Evolutionary conservation across 805 yeast genomes (phyloP).

Genomic region (Pichia nanzhaoensis): DNA sequence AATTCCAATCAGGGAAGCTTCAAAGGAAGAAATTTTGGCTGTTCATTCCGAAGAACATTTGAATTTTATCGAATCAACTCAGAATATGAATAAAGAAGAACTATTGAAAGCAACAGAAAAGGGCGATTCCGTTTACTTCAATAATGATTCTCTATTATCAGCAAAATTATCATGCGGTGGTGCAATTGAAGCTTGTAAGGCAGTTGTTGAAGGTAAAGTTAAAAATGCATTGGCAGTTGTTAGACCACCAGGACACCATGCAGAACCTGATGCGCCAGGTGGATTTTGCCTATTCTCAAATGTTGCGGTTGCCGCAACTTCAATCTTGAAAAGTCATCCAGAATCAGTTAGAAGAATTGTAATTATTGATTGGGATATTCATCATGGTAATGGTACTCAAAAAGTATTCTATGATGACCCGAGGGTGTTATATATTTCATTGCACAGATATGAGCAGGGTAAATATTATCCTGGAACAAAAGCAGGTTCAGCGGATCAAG

Average conservation of each 20-base stretch:
- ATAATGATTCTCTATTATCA: conserved; percentile 79
- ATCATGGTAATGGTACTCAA: conserved; percentile 98
- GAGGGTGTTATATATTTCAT: conserved; percentile 80
- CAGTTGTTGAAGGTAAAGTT: conserved; percentile 88
- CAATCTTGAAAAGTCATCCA: conserved; percentile 74
- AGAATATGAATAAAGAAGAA: conserved; percentile 68
- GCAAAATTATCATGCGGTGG: conserved; percentile 96
- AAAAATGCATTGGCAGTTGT: conserved; percentile 91
- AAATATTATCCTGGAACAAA: conserved; percentile 90
- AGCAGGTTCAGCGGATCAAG: conserved; percentile 73
- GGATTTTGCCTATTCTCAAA: conserved; percentile 95
- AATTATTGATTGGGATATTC: conserved; percentile 96
- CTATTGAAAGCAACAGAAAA: conserved; percentile 76
- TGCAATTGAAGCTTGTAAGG: conserved; percentile 90
- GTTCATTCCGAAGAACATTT: conserved; percentile 84
- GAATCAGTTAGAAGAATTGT: conserved; percentile 80
- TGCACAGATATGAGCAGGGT: conserved; percentile 90
- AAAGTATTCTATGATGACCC: conserved; percentile 86
- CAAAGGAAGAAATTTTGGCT: conserved; percentile 72
- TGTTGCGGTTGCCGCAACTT: conserved; percentile 94
- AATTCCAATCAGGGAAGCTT: conserved; percentile 86
- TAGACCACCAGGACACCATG: conserved; percentile 99
- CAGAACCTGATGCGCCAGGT: conserved; percentile 95
- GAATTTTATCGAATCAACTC: conserved; percentile 66
- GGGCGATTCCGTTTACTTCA: conserved; percentile 93